Percentiles rank a stretch among this genome's conserved stretches.
phyloP scores from a whole-genome alignment of 192 early-diverging fungal species.

The Entophlyctis luteolus region DNA sequence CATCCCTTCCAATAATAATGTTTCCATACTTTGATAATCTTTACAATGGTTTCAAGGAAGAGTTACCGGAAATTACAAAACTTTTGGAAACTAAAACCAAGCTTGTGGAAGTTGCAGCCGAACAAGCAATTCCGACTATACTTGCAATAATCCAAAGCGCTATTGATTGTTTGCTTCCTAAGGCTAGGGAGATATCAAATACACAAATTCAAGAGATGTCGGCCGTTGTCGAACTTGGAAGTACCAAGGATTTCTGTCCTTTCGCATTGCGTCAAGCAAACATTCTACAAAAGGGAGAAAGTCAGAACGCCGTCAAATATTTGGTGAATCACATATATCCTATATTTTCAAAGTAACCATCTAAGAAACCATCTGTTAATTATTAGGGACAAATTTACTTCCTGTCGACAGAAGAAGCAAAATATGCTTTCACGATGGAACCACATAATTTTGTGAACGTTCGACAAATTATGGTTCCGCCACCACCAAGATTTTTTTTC shows the following conservation, averaged over 20 bases:
- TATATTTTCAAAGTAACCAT: background rate
- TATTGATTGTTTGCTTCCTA: slow-evolving; percentile 47
- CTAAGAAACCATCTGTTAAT: background rate
- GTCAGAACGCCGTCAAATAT: slow-evolving; percentile 35
- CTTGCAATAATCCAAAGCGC: slow-evolving; percentile 32
- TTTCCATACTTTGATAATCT: slow-evolving; percentile 47
- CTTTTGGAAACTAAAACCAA: slow-evolving; percentile 24
- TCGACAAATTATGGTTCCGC: slow-evolving; percentile 19
- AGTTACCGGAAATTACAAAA: slow-evolving; percentile 38
- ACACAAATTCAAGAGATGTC: slow-evolving; percentile 39
- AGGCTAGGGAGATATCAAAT: slow-evolving; percentile 24
- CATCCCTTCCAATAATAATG: slow-evolving; percentile 16
- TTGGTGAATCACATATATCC: slow-evolving; percentile 18
- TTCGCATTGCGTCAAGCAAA: slow-evolving; percentile 32
- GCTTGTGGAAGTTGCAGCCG: slow-evolving; percentile 26
- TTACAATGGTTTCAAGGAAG: slow-evolving; percentile 39
- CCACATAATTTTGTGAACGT: slow-evolving; percentile 43
- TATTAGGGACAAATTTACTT: slow-evolving; percentile 40
- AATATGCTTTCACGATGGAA: slow-evolving; percentile 35
- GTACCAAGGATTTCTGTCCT: slow-evolving; percentile 53
- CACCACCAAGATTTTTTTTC: slow-evolving; percentile 42
- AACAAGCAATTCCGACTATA: slow-evolving; percentile 29
- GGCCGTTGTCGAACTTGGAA: slow-evolving; percentile 35
- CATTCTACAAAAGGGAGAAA: slow-evolving; percentile 40
- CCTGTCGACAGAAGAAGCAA: slow-evolving; percentile 40